A percentile compares a stretch with the other conserved stretches of the same genome.
These are phyloP conservation scores for Macroventuria anomochaeta DNA, from an alignment of 2,329 filamentous ascomycete genomes.

Conservation along the genomic window DNA sequence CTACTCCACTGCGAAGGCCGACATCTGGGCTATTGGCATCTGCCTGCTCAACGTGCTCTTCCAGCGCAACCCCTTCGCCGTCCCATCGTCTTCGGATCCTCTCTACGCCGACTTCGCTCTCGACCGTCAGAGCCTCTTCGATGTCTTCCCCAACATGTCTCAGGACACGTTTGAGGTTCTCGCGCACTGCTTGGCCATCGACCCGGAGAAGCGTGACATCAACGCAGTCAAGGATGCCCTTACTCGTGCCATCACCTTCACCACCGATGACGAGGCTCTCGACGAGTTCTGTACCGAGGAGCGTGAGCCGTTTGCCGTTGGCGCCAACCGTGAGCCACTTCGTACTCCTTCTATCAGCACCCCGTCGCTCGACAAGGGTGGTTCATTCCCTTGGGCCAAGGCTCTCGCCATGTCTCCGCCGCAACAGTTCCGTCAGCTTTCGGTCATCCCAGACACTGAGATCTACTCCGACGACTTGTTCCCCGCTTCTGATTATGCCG, in stretches of 20 bases:
- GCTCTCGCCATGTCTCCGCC: constrained; percentile 79
- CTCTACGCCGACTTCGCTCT: constrained; percentile 91
- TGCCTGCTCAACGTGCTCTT: constrained; percentile 96
- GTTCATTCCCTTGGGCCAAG: constrained; percentile 94
- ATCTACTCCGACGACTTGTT: constrained; percentile 86
- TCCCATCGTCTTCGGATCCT: constrained; percentile 86
- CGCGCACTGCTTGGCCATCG: constrained; percentile 85
- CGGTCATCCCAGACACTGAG: constrained; percentile 79
- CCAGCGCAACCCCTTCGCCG: constrained; percentile 93
- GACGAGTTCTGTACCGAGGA: constrained; percentile 93
- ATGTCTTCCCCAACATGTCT: constrained; percentile 98
- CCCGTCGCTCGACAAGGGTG: constrained; percentile 74
- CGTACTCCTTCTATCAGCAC: constrained; percentile 94
- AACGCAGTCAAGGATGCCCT: constrained; percentile 79
- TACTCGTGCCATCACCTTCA: constrained; percentile 84
- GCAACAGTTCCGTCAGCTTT: constrained; percentile 79
- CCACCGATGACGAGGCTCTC: constrained; percentile 85
- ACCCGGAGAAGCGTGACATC: constrained; percentile 87
- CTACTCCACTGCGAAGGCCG: constrained; percentile 91
- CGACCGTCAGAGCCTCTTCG: constrained; percentile 94
- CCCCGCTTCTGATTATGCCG: constrained; percentile 76
- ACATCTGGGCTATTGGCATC: constrained; percentile 97
- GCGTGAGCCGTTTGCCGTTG: constrained; percentile 75
- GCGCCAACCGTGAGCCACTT: constrained; percentile 89
- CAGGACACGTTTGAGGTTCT: constrained; percentile 97